Evolutionary conservation across 2,329 filamentous ascomycete species (phyloP), one percentile per base, ranked within the genome.

Genomic region (Aureobasidium subglaciale): DNA sequence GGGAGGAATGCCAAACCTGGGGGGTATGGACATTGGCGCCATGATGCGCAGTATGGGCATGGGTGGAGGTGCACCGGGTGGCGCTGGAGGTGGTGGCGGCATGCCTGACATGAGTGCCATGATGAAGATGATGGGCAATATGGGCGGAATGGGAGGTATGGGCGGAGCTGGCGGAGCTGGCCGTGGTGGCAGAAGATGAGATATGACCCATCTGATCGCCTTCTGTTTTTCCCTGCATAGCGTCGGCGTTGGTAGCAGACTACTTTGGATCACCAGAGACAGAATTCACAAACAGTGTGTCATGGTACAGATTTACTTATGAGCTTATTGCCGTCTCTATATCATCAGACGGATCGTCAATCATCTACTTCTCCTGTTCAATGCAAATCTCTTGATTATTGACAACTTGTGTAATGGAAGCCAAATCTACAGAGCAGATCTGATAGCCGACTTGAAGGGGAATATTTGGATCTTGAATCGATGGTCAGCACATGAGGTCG

Each of bases 1-100:
- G 54, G 70, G 75, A 37, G 79, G 80, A 5, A 90, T 90, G 86
- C 86, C 86, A 0, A 89, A 95, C 64, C 87, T 96, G 80, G 83
- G 83, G 30, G 85, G 84, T 56, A 80, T 97, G 73, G 90, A 95
- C 64, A 87, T 96, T 80, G 83, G 83, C 29, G 85, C 85, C 56
- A 80, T 97, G 73, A 92, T 95, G 82, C 92, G 93, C 78, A 95
- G 95, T 87, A 81, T 96, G 63, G 87, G 86, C 4, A 56, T 46
- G 59, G 56, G 84, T 16, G 85, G 84, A 1, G 84, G 83, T n/a
- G n/a, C n/a, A n/a, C n/a, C n/a, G n/a, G n/a, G n/a, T 5, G 85
- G 83, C 22, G 82, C 76, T 9, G 76, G 72, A 11, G 68, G 67
- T 35, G 70, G 73, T 24, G 76, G 79, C 1, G 86, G 82, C 1